phyloP scores from a whole-genome alignment of 2,329 filamentous ascomycete species.

The Tolypocladium cylindrosporum region DNA sequence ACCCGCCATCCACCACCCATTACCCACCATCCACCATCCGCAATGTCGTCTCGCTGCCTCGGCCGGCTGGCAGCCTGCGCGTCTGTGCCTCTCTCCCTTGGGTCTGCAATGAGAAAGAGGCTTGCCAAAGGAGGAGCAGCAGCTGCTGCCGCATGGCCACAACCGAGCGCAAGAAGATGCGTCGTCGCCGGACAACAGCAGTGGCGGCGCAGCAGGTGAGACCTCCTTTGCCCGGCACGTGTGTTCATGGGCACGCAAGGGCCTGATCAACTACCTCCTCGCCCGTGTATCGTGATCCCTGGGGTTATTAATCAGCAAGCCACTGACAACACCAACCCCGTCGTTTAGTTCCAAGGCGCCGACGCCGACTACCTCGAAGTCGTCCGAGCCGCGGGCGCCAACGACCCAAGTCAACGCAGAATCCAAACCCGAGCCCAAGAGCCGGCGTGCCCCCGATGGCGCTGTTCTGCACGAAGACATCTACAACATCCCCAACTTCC shows the following conservation, averaged over 20 bases:
- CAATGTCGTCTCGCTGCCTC: not conserved
- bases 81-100: not conserved
- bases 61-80: not conserved
- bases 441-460: not conserved
- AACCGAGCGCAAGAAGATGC: not conserved
- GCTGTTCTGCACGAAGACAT: slow-evolving; percentile 66
- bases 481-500: slow-evolving; percentile 89
- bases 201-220: not conserved
- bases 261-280: not conserved
- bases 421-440: not conserved
- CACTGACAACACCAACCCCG: not conserved
- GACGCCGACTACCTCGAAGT: not conserved
- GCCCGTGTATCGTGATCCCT: not conserved
- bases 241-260: not conserved
- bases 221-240: not conserved
- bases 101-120: not conserved
- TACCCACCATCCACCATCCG: too few relatives aligned
- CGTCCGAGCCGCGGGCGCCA: not conserved
- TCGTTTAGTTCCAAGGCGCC: not conserved
- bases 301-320: not conserved
- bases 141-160: not conserved
- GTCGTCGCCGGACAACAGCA: not conserved
- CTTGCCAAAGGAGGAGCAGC: not conserved
- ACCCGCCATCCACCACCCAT: not conserved
- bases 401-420: not conserved